Percentiles rank a stretch among this genome's conserved stretches.
These are phyloP conservation scores for Sanghuangporus sanghuang DNA, from an alignment of 1,284 basidiomycete genomes.

Conservation along the genomic window DNA sequence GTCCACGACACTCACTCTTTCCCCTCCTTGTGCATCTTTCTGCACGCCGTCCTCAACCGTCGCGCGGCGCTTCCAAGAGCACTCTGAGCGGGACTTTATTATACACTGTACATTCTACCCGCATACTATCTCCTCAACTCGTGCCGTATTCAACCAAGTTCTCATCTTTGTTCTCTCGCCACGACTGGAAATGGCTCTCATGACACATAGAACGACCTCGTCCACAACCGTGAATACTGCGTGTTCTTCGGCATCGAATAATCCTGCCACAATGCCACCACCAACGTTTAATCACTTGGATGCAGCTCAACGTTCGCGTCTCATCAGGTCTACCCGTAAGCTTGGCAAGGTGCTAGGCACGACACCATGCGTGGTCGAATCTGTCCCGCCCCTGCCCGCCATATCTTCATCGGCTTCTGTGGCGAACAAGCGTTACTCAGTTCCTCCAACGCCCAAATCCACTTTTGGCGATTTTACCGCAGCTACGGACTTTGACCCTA, in stretches of 20 bases:
- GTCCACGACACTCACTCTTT: not conserved
- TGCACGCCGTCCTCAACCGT: not conserved
- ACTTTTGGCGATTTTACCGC: not conserved
- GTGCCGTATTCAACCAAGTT: not conserved
- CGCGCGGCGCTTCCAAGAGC: not conserved
- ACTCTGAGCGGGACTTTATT: not conserved
- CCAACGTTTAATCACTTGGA: conserved; percentile 57
- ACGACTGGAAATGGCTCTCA: conserved; percentile 6
- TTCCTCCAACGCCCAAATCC: not conserved
- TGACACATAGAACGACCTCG: conserved; percentile 7
- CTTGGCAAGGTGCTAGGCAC: conserved; percentile 54
- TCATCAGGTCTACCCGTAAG: conserved; percentile 56
- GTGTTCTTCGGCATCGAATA: not conserved
- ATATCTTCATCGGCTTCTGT: conserved; percentile 4
- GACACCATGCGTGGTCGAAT: conserved; percentile 55
- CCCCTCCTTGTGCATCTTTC: not conserved
- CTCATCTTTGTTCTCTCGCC: not conserved
- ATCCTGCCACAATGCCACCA: conserved; percentile 35
- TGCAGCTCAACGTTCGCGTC: conserved; percentile 45
- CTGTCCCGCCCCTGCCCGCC: conserved; percentile 15
- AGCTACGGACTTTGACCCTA: not conserved
- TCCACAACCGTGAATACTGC: not conserved
- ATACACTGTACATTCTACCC: not conserved
- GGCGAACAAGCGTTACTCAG: not conserved
- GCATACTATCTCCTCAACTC: not conserved